Conservation (phyloP, 2,329 filamentous ascomycete species). For the Orbilia javanica region DNA sequence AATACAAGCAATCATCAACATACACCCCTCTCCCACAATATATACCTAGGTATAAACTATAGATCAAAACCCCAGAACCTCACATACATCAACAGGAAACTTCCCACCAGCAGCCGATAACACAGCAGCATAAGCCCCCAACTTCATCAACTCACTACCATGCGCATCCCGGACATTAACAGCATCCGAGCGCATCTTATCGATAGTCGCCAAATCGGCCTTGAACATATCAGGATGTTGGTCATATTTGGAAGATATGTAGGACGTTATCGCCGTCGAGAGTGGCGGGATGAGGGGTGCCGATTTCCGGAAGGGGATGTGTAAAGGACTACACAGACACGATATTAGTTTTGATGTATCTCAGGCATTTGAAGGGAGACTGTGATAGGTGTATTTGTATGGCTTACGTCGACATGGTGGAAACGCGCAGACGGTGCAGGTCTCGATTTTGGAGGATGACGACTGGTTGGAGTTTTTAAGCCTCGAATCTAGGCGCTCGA, state of each 20-base stretch:
- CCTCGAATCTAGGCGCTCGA: no score
- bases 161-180: slow-evolving; percentile 90
- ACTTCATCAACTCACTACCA: slow-evolving; percentile 83
- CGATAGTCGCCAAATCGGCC: slow-evolving; percentile 87
- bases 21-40: slow-evolving; percentile 58
- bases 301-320: slow-evolving; percentile 88
- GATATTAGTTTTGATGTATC: slow-evolving; percentile 2
- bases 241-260: slow-evolving; percentile 98
- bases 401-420: slow-evolving; percentile 52
- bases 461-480: not conserved
- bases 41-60: no score
- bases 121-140: slow-evolving; percentile 93
- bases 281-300: slow-evolving; percentile 76
- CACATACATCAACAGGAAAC: slow-evolving; percentile 91
- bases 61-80: slow-evolving; percentile 40
- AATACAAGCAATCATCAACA: not conserved
- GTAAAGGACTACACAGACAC: slow-evolving; percentile 67
- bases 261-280: slow-evolving; percentile 86
- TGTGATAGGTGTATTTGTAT: no score
- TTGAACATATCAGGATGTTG: slow-evolving; percentile 98
- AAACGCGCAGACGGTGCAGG: not conserved
- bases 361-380: not conserved
- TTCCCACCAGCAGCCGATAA: slow-evolving; percentile 93
- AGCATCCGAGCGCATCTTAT: slow-evolving; percentile 85
- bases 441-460: slow-evolving; percentile 4